Evolutionary conservation across 2,329 filamentous ascomycete genomes (phyloP).

Genomic region (Ceratocystis diversiconidia): DNA sequence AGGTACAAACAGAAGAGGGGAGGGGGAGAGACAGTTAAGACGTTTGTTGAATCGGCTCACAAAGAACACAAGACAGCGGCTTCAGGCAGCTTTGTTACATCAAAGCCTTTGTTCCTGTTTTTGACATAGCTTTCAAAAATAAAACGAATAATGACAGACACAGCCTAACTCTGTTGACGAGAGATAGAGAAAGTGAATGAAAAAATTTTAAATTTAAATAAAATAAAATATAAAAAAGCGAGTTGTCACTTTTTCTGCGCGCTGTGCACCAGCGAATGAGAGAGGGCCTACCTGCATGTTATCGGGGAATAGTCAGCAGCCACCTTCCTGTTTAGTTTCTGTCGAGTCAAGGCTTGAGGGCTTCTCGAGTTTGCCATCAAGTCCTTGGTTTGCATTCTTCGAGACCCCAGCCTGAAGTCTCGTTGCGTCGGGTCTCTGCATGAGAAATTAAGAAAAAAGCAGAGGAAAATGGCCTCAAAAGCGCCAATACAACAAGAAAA

Average conservation of each 20-base stretch:
- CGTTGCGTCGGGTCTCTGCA: neutral
- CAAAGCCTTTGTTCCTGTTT: neutral
- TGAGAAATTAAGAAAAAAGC: neutral
- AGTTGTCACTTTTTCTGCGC: neutral
- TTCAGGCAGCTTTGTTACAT: neutral
- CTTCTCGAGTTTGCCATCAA: neutral
- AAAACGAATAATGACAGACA: too few species aligned
- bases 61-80: neutral
- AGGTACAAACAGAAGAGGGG: neutral
- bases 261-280: neutral
- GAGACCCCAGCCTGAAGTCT: neutral
- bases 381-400: neutral
- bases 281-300: neutral
- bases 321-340: too few species aligned
- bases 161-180: too few species aligned
- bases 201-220: too few species aligned
- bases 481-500: neutral
- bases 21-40: neutral
- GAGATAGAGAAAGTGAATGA: too few species aligned
- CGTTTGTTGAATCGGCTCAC: neutral
- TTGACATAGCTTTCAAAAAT: too few species aligned
- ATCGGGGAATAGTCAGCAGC: neutral
- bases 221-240: neutral
- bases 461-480: too few species aligned
- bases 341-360: neutral